phyloP scores from a whole-genome alignment of 1,284 basidiomycete genomes.

The Jaminaea rosea region DNA sequence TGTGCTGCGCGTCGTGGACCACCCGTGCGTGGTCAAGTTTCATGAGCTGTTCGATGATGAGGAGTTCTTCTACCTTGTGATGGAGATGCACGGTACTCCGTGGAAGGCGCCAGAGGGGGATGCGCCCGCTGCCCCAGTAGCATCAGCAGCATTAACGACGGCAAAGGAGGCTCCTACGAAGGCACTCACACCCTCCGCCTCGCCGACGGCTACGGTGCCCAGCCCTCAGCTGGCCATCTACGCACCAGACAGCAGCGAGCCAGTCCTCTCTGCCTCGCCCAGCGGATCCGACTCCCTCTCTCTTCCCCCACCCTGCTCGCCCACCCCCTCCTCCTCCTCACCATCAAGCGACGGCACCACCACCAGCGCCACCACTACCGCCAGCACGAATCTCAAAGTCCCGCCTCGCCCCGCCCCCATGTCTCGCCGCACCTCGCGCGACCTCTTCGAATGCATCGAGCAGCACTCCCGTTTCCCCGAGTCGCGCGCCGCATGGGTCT shows the following conservation, averaged over 20 bases:
- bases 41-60: conserved; percentile 73
- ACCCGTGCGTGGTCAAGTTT: conserved; percentile 72
- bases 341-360: background rate
- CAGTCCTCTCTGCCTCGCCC: conserved; percentile 1
- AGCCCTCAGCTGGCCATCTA: background rate
- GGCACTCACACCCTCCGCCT: no score
- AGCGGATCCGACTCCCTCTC: no score
- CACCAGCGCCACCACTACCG: background rate
- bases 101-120: conserved; percentile 53
- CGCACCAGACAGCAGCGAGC: background rate
- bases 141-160: no score
- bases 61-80: conserved; percentile 77
- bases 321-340: background rate
- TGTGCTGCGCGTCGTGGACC: conserved; percentile 64
- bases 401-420: conserved; percentile 47
- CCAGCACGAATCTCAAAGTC: background rate
- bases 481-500: conserved; percentile 67
- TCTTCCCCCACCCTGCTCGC: no score
- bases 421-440: conserved; percentile 68
- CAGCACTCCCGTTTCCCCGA: conserved; percentile 73
- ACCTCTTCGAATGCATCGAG: conserved; percentile 88
- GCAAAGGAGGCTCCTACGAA: no score
- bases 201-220: background rate
- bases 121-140: background rate
- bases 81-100: conserved; percentile 81